Conservation (phyloP, 495 filamentous ascomycete genomes). For the Jackrogersella minutella region DNA sequence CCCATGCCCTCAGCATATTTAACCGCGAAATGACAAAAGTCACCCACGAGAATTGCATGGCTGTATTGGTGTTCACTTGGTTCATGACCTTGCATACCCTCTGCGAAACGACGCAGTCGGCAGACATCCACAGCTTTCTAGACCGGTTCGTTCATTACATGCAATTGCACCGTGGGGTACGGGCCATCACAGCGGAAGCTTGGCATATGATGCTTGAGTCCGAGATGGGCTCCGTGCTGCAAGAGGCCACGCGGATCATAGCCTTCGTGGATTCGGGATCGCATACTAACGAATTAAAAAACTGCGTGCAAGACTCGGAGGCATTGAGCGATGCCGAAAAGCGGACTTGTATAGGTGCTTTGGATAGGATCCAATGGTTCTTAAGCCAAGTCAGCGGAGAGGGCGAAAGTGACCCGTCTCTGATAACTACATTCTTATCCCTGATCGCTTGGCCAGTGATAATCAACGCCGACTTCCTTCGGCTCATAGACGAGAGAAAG, state of each 20-base stretch:
- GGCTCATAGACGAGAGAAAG: constrained; percentile 14
- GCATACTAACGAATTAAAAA: constrained; percentile 24
- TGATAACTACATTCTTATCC: constrained; percentile 11
- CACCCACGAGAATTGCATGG: constrained; percentile 24
- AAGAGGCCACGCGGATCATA: not conserved
- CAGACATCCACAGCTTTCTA: constrained; percentile 5
- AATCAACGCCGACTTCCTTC: constrained; percentile 22
- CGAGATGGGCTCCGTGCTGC: constrained; percentile 20
- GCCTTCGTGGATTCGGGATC: not conserved
- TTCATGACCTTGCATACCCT: constrained; percentile 28
- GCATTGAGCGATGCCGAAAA: constrained; percentile 13
- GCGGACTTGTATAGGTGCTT: not conserved
- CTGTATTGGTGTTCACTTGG: constrained; percentile 22
- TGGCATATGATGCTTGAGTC: constrained; percentile 28
- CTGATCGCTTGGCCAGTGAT: constrained; percentile 24
- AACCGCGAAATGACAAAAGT: constrained; percentile 46
- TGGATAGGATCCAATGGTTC: constrained; percentile 31
- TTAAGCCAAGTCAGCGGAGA: constrained; percentile 3
- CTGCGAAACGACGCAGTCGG: constrained; percentile 9
- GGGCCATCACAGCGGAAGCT: not conserved
- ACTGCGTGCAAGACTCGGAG: constrained; percentile 10
- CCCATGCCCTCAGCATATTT: constrained; percentile 55
- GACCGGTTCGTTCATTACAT: constrained; percentile 24
- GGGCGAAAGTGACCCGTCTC: not conserved
- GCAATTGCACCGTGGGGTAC: constrained; percentile 19